A percentile compares a stretch with the other conserved stretches of the same genome.
Evolutionary conservation across 495 filamentous ascomycete species (phyloP).

Genomic region (Penicillium alfredii): DNA sequence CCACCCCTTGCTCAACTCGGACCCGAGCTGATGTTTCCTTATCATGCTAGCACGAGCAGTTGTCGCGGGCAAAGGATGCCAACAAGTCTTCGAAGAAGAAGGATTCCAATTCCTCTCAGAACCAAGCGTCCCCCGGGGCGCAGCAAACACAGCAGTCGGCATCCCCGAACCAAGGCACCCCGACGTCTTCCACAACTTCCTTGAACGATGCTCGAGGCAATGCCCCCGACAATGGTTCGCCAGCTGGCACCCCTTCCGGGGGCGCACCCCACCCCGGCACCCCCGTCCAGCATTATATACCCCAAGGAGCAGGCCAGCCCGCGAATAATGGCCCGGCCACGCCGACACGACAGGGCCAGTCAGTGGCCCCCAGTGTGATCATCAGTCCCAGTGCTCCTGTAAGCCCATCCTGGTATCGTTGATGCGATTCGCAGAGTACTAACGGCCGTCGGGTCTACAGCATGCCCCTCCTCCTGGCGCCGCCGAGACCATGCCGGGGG

Average conservation of each 20-base stretch:
- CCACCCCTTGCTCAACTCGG: conserved; percentile 6
- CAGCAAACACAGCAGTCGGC: conserved; percentile 53
- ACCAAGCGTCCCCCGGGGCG: conserved; percentile 31
- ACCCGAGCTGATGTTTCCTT: conserved; percentile 27
- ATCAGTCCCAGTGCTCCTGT: conserved; percentile 94
- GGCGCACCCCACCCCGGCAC: conserved; percentile 14
- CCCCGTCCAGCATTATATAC: conserved; percentile 32
- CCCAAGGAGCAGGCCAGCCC: conserved; percentile 33
- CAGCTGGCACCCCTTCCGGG: conserved; percentile 28
- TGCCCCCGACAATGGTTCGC: conserved; percentile 56
- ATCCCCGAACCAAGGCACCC: conserved; percentile 60
- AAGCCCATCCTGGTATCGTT: conserved; percentile 36
- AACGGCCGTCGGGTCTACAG: conserved; percentile 39
- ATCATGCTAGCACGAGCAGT: conserved; percentile 70
- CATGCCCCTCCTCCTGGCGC: conserved; percentile 91
- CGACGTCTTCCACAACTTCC: conserved; percentile 80
- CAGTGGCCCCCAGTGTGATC: conserved; percentile 78
- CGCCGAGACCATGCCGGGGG: conserved; percentile 95
- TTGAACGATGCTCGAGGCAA: conserved; percentile 83
- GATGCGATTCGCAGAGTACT: conserved; percentile 20
- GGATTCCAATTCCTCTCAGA: conserved; percentile 66
- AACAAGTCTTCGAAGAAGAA: conserved; percentile 96
- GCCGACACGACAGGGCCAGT: conserved; percentile 60
- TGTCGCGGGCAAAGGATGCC: conserved; percentile 88
- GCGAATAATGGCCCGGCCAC: conserved; percentile 58